Percentiles rank a stretch among this genome's conserved stretches.
Conservation (phyloP, 108 stramenopile species). For the Chaetoceros muelleri region DNA sequence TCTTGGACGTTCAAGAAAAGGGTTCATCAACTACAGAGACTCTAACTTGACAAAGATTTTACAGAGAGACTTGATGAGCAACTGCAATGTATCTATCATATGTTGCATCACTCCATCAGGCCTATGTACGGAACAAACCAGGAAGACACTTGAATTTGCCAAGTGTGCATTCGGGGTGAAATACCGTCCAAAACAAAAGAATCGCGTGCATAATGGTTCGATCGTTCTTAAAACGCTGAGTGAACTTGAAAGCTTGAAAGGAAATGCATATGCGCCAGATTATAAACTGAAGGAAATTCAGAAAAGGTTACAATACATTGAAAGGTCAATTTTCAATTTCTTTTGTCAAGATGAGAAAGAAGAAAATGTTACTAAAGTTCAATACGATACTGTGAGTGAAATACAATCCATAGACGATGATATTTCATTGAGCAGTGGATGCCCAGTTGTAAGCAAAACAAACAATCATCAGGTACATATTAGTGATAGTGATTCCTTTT, state of each 20-base stretch:
- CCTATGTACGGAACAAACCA: conserved; percentile 48
- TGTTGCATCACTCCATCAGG: conserved; percentile 56
- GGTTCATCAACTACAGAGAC: conserved; percentile 32
- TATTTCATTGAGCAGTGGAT: no score
- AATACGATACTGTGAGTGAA: not conserved
- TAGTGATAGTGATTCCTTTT: not conserved
- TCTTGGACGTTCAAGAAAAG: conserved; percentile 10
- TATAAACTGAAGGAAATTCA: not conserved
- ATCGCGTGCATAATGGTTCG: not conserved
- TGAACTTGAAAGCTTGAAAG: not conserved
- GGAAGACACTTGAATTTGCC: conserved; percentile 48
- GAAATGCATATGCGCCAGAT: not conserved
- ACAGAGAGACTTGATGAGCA: conserved; percentile 49
- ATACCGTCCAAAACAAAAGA: not conserved
- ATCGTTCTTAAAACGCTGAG: not conserved
- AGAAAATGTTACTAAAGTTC: not conserved
- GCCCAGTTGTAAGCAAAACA: not conserved
- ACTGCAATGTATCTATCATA: conserved; percentile 48
- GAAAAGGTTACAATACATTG: not conserved
- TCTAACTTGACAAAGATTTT: conserved; percentile 56
- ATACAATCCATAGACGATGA: no score
- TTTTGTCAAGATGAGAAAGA: not conserved
- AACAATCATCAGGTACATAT: not conserved
- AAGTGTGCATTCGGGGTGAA: conserved; percentile 27
- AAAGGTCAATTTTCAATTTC: not conserved